A percentile compares a stretch with the other conserved stretches of the same genome.
phyloP scores from a whole-genome alignment of 139 green algal genomes.

The Ulvella scutata region DNA sequence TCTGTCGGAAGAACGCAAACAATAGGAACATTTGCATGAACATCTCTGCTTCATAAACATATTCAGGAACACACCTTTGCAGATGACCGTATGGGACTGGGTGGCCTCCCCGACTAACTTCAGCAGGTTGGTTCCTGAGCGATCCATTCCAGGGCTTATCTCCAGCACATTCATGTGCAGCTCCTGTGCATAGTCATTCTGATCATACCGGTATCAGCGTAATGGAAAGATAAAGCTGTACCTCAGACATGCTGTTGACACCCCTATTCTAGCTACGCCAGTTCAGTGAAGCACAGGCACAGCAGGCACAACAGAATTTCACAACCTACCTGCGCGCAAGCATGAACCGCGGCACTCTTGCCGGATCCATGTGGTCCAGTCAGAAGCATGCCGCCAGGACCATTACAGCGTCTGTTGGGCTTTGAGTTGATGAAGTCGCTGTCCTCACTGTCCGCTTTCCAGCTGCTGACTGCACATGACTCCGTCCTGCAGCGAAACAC shows the following conservation, averaged over 20 bases:
- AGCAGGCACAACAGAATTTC: neutral
- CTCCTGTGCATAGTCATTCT: neutral
- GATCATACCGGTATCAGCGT: neutral
- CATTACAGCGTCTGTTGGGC: neutral
- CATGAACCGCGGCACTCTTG: constrained; percentile 8
- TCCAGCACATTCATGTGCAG: constrained; percentile 6
- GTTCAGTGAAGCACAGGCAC: neutral
- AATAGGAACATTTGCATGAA: too few relatives aligned
- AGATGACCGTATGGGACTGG: constrained; percentile 7
- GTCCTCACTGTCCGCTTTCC: neutral
- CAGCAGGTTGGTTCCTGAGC: constrained; percentile 2
- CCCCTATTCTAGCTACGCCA: neutral
- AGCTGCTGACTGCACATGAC: neutral
- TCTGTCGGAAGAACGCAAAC: too few relatives aligned
- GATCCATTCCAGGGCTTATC: constrained; percentile 4
- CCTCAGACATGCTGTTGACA: neutral
- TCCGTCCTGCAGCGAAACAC: neutral
- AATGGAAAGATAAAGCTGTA: neutral
- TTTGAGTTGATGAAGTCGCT: neutral
- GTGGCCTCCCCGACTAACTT: constrained; percentile 13
- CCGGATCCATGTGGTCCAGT: constrained; percentile 3
- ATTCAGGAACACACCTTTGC: too few relatives aligned
- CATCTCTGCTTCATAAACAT: too few relatives aligned
- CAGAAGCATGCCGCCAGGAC: neutral
- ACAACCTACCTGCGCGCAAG: constrained; percentile 5